A percentile compares a stretch with the other conserved stretches of the same genome.
phyloP scores from a whole-genome alignment of 2,329 filamentous ascomycete species.

The Lasiodiplodia sp. region DNA sequence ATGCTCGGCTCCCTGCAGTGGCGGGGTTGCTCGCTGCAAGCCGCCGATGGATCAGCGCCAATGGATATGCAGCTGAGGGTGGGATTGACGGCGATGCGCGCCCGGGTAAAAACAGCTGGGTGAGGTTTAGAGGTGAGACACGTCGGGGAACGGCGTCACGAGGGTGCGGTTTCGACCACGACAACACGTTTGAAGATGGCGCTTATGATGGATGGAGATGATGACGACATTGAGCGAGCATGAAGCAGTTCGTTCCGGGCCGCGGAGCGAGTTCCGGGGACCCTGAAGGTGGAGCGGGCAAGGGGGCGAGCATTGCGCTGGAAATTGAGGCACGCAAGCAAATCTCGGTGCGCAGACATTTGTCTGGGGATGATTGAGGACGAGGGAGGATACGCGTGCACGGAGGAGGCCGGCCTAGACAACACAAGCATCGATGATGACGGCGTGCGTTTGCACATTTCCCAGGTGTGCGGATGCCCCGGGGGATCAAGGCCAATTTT shows the following conservation, averaged over 20 bases:
- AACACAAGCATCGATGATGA: background rate
- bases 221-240: background rate
- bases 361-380: background rate
- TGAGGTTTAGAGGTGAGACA: background rate
- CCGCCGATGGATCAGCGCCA: background rate
- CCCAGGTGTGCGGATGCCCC: constrained; percentile 16
- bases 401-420: background rate
- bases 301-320: background rate
- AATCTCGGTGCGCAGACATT: background rate
- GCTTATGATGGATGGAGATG: background rate
- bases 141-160: background rate
- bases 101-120: background rate
- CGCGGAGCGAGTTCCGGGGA: constrained; percentile 5
- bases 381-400: background rate
- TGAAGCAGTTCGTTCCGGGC: constrained; percentile 11
- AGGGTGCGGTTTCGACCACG: background rate
- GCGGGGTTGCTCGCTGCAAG: background rate
- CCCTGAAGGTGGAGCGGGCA: background rate
- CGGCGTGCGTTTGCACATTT: background rate
- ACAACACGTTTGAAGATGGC: background rate
- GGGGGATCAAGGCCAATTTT: constrained; percentile 7
- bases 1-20: background rate
- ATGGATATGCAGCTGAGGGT: background rate
- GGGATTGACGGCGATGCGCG: background rate
- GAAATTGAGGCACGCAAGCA: constrained; percentile 18